These are phyloP conservation scores for Linaria vulgaris DNA, from an alignment of 257 asterid species.

Conservation along the genomic window DNA sequence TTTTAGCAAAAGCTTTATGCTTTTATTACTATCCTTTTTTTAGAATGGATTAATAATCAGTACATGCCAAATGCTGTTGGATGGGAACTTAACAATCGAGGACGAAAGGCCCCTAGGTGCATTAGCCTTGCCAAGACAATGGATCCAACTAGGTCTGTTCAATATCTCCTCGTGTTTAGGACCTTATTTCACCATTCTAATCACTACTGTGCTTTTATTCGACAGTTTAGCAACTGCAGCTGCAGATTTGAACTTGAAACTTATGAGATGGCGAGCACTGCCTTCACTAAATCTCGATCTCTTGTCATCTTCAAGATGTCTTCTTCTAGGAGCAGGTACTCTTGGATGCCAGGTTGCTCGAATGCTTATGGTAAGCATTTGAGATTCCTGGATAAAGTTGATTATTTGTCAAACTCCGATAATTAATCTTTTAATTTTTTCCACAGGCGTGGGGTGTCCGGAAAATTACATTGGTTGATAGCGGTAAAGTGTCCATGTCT, in stretches of 20 bases:
- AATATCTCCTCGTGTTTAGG: constrained; percentile 4
- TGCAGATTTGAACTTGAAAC: constrained; percentile 95
- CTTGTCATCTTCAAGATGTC: constrained; percentile 72
- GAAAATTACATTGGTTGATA: constrained; percentile 78
- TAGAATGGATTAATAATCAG: constrained; percentile 52
- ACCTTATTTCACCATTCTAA: constrained; percentile 11
- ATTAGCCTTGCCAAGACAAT: constrained; percentile 83
- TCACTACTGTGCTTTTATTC: constrained; percentile 23
- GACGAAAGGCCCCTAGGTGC: constrained; percentile 54
- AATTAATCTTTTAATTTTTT: constrained; percentile 1
- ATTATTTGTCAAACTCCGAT: constrained; percentile 5
- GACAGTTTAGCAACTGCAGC: constrained; percentile 83
- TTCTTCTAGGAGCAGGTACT: constrained; percentile 95
- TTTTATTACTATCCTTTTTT: constrained; percentile 21
- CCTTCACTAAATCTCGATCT: constrained; percentile 68
- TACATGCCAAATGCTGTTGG: constrained; percentile 72
- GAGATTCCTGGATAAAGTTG: constrained; percentile 10
- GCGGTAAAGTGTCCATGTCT: constrained; percentile 94
- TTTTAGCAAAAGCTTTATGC: constrained; percentile 19
- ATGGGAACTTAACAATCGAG: constrained; percentile 74
- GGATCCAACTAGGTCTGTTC: constrained; percentile 84
- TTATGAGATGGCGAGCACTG: constrained; percentile 96
- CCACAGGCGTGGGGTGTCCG: constrained; percentile 96
- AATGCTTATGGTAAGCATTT: constrained; percentile 84
- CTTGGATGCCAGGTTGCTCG: constrained; percentile 99